Conservation (phyloP, 1,284 basidiomycete species). For the Microstroma glucosiphilum region DNA sequence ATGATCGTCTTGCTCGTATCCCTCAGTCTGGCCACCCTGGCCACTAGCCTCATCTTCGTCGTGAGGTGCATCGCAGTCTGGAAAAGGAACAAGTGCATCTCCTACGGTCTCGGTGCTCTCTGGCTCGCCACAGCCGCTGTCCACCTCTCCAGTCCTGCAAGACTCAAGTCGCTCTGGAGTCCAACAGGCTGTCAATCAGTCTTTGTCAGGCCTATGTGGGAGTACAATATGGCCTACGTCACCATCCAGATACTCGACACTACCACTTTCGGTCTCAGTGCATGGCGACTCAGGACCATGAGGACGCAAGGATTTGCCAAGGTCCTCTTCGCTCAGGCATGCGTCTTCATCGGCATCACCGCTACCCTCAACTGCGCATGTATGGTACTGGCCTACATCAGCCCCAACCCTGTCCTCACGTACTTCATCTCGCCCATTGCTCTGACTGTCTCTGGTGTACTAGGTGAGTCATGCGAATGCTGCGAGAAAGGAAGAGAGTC, state of each 20-base stretch:
- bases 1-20: neutral
- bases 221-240: conserved; percentile 5
- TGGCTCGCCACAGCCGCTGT: neutral
- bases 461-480: neutral
- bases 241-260: neutral
- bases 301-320: neutral
- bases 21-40: neutral
- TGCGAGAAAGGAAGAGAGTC: neutral
- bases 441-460: neutral
- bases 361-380: neutral
- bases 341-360: neutral
- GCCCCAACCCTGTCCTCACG: neutral
- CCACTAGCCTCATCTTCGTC: conserved; percentile 8
- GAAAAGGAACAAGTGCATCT: conserved; percentile 1
- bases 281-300: neutral
- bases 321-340: conserved; percentile 3
- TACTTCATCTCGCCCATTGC: conserved; percentile 3
- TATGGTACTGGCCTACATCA: neutral
- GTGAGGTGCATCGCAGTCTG: conserved; percentile 4
- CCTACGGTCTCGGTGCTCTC: neutral
- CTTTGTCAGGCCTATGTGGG: neutral
- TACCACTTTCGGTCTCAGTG: neutral
- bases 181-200: neutral
- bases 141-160: neutral
- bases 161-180: neutral